Percentiles rank a stretch among this genome's conserved stretches.
Evolutionary conservation across 345 rosid species (phyloP).

Genomic region (Eucalyptus coolabah): DNA sequence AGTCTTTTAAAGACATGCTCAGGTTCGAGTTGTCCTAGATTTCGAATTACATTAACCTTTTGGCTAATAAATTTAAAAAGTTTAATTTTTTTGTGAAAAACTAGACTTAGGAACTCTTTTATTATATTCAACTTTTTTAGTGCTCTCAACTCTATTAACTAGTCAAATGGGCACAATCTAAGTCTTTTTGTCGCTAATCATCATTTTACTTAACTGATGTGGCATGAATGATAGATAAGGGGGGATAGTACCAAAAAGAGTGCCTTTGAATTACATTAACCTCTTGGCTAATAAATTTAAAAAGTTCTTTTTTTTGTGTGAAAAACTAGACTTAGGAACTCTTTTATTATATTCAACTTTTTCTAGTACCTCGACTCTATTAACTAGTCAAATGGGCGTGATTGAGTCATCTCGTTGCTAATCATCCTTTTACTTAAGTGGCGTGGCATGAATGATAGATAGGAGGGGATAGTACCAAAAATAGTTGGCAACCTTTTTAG

Average conservation of each 20-base stretch:
- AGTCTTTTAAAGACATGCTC: too few species aligned
- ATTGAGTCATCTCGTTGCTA: neutral
- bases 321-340: neutral
- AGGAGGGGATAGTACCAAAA: neutral
- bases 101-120: neutral
- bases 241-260: too few species aligned
- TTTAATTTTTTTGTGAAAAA: neutral
- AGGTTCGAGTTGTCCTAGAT: fast-evolving
- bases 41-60: too few species aligned
- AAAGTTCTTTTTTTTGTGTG: too few species aligned
- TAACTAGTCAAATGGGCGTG: neutral
- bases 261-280: too few species aligned
- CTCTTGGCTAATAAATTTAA: too few species aligned
- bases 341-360: neutral
- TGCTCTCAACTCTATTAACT: neutral
- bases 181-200: neutral
- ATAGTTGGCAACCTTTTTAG: neutral
- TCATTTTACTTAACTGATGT: too few species aligned
- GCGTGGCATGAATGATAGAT: neutral
- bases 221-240: too few species aligned
- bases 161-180: fast-evolving
- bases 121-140: neutral
- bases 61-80: neutral
- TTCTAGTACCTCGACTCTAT: neutral
- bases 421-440: neutral